Conservation (phyloP, 192 early-diverging fungal species). For the Backusella luteola region DNA sequence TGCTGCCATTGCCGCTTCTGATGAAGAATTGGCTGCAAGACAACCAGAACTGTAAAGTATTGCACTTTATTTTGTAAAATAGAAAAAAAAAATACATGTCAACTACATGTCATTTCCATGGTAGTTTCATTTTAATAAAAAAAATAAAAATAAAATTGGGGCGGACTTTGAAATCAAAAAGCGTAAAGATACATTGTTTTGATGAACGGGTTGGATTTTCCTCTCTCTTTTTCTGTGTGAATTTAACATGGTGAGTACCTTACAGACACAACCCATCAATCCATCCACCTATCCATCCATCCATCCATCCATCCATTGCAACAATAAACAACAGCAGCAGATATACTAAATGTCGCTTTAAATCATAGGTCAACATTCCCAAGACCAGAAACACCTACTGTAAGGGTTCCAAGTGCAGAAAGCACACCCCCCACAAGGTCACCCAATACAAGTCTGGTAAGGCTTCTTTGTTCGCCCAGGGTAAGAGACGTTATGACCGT, state of each 20-base stretch:
- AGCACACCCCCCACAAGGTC: constrained; percentile 99
- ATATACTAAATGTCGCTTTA: background rate
- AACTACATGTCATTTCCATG: no score
- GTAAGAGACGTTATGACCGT: constrained; percentile 62
- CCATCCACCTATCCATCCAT: background rate
- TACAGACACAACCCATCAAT: constrained; percentile 10
- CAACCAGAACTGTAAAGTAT: constrained; percentile 33
- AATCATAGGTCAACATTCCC: constrained; percentile 91
- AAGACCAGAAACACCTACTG: constrained; percentile 99
- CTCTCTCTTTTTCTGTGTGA: constrained; percentile 11
- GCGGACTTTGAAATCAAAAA: background rate
- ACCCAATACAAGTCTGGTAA: constrained; percentile 99
- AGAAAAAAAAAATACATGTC: background rate
- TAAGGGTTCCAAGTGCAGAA: constrained; percentile 95
- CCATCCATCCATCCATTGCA: background rate
- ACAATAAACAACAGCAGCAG: background rate
- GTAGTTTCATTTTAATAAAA: background rate
- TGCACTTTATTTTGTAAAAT: background rate
- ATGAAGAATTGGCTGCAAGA: constrained; percentile 43
- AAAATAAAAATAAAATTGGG: background rate
- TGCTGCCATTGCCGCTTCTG: constrained; percentile 53
- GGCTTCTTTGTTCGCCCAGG: constrained; percentile 98
- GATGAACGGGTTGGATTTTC: background rate
- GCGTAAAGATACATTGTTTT: background rate
- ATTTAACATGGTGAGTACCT: constrained; percentile 22